Evolutionary conservation across 768 basidiomycete genomes (phyloP).

Genomic region (Amanita muscaria): DNA sequence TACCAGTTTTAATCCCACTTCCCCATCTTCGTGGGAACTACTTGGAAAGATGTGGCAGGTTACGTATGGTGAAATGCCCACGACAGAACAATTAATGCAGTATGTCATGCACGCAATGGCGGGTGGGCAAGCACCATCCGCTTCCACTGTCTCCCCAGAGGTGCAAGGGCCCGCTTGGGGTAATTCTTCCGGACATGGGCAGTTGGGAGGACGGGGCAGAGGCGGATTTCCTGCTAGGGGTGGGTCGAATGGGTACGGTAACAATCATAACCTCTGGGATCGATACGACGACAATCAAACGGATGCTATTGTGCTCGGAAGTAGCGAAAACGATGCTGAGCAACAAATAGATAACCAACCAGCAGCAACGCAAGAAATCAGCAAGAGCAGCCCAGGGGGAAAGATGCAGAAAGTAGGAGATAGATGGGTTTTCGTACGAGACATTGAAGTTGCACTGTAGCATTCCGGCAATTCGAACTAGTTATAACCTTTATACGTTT

Average conservation of each 20-base stretch:
- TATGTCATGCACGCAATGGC: conserved; percentile 41
- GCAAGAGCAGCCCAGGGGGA: conserved; percentile 30
- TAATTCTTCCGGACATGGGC: conserved; percentile 10
- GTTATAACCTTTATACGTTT: conserved; percentile 27
- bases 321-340: conserved; percentile 23
- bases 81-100: conserved; percentile 71
- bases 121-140: conserved; percentile 17
- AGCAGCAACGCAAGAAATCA: conserved; percentile 11
- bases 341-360: background rate
- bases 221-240: conserved; percentile 29
- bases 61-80: conserved; percentile 58
- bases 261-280: conserved; percentile 36
- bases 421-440: conserved; percentile 63
- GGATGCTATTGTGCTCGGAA: conserved; percentile 55
- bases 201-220: conserved; percentile 28
- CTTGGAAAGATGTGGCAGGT: conserved; percentile 72
- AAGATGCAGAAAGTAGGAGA: conserved; percentile 66
- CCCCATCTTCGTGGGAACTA: conserved; percentile 70
- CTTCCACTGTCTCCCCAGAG: conserved; percentile 12
- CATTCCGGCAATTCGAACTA: conserved; percentile 10
- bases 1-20: conserved; percentile 63
- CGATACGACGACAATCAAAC: conserved; percentile 31
- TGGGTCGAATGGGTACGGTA: conserved; percentile 31
- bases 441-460: conserved; percentile 23
- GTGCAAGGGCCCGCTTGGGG: conserved; percentile 11